Evolutionary conservation across 768 basidiomycete species (phyloP).

Genomic region (Rhodotorula babjevae): DNA sequence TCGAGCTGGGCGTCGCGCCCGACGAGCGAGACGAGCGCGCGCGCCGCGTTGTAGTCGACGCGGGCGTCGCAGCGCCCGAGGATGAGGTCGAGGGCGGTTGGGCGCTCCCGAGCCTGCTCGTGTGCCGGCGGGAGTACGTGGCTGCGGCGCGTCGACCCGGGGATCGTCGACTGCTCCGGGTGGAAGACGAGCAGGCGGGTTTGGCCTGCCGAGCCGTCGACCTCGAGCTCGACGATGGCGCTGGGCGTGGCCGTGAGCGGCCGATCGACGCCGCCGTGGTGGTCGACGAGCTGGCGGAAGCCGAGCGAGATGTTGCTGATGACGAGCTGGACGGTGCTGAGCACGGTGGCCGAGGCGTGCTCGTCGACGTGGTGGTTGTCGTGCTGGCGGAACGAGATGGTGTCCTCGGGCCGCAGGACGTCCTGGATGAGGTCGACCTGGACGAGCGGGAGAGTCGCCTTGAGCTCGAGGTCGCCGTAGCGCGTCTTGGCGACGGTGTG

Average conservation of each 20-base stretch:
- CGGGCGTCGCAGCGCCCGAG: slow-evolving; percentile 8
- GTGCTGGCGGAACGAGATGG: slow-evolving; percentile 12
- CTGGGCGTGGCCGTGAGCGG: neutral
- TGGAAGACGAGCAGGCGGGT: slow-evolving; percentile 26
- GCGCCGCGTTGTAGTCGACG: neutral
- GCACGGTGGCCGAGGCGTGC: slow-evolving; percentile 1
- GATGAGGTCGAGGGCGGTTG: slow-evolving; percentile 21
- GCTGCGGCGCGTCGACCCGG: neutral
- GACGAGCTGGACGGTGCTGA: slow-evolving; percentile 16
- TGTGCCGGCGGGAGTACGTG: neutral
- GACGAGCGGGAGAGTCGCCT: slow-evolving; percentile 2
- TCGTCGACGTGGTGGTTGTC: neutral
- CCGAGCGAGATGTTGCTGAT: slow-evolving; percentile 7
- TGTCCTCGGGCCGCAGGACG: slow-evolving; percentile 27
- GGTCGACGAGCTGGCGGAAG: neutral
- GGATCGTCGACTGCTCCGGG: neutral
- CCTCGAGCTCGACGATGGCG: slow-evolving; percentile 3
- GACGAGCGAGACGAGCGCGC: neutral
- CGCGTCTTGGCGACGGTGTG: neutral
- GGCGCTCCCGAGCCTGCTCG: neutral
- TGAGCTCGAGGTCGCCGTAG: neutral
- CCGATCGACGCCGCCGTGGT: neutral
- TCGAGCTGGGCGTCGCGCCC: slow-evolving; percentile 28
- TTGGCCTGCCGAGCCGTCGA: neutral
- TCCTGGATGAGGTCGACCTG: slow-evolving; percentile 26